Evolutionary conservation across 108 stramenopile genomes (phyloP).

Genomic region (Cyclostephanos invisitatus): DNA sequence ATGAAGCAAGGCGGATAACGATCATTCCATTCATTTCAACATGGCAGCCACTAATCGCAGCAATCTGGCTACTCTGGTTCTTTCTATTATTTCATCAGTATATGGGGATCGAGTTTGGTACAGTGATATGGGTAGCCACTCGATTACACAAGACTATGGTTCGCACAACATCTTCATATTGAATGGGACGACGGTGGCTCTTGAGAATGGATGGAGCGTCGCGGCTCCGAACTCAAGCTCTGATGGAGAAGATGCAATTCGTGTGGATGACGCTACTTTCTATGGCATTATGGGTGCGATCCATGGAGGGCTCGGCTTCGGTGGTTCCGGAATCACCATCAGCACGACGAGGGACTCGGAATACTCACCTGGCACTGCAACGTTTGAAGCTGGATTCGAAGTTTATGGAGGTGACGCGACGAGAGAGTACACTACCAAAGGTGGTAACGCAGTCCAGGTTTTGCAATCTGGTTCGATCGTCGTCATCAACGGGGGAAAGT

Average conservation of each 20-base stretch:
- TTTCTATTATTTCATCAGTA: background rate
- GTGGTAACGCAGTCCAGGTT: constrained; percentile 30
- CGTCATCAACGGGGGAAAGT: constrained; percentile 18
- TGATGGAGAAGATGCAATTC: constrained; percentile 21
- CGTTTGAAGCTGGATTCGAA: constrained; percentile 17
- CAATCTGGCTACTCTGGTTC: background rate
- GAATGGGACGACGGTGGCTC: constrained; percentile 13
- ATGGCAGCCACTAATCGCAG: background rate
- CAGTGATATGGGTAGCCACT: constrained; percentile 3
- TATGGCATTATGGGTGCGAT: constrained; percentile 10
- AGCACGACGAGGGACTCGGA: constrained; percentile 11
- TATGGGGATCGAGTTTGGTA: constrained; percentile 6
- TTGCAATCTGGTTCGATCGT: constrained; percentile 26
- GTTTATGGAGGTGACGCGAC: constrained; percentile 31
- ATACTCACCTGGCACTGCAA: constrained; percentile 6
- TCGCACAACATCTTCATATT: constrained; percentile 13
- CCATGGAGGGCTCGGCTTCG: constrained; percentile 12
- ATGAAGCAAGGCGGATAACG: too few relatives aligned
- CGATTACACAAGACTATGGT: constrained; percentile 7
- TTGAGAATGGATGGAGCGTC: background rate
- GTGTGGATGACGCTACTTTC: constrained; percentile 21
- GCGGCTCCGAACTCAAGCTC: constrained; percentile 12
- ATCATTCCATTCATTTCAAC: background rate
- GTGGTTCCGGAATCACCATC: constrained; percentile 21
- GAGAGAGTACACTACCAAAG: constrained; percentile 20